Conservation (phyloP, 345 rosid species). For the Linum trigynum region DNA sequence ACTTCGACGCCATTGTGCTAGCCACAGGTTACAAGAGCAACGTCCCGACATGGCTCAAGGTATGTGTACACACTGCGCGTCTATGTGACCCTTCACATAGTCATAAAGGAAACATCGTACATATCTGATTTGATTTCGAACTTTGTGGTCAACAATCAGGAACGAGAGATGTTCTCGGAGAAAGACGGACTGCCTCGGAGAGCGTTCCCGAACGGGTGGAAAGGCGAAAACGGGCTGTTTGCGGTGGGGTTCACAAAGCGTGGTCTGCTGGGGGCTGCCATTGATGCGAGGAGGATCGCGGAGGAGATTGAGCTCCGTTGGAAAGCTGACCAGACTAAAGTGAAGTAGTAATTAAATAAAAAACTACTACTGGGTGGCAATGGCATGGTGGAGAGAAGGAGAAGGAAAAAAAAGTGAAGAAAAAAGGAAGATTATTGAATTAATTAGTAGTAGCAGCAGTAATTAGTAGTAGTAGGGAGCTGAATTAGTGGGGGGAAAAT, state of each 20-base stretch:
- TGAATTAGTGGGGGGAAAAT: too few relatives aligned
- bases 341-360: background rate
- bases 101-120: too few relatives aligned
- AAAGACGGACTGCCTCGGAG: constrained; percentile 54
- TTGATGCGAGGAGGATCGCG: constrained; percentile 57
- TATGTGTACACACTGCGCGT: constrained; percentile 11
- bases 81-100: background rate
- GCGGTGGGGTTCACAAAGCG: constrained; percentile 73
- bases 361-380: too few relatives aligned
- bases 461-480: too few relatives aligned
- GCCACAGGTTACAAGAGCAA: constrained; percentile 89
- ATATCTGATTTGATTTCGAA: background rate
- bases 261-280: constrained; percentile 71
- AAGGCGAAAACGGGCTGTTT: constrained; percentile 65
- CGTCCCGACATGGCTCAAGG: constrained; percentile 82
- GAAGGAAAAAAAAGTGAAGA: too few relatives aligned
- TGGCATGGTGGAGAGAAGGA: too few relatives aligned
- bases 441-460: too few relatives aligned
- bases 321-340: constrained; percentile 23
- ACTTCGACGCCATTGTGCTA: constrained; percentile 62
- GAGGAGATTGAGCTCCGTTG: constrained; percentile 43
- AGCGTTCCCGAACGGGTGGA: constrained; percentile 72
- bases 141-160: constrained; percentile 25
- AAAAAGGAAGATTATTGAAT: too few relatives aligned
- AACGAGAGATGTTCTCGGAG: constrained; percentile 46